These are phyloP conservation scores for Fagopyrum tataricum DNA, from an alignment of 148 eudicot genomes.

Conservation along the genomic window DNA sequence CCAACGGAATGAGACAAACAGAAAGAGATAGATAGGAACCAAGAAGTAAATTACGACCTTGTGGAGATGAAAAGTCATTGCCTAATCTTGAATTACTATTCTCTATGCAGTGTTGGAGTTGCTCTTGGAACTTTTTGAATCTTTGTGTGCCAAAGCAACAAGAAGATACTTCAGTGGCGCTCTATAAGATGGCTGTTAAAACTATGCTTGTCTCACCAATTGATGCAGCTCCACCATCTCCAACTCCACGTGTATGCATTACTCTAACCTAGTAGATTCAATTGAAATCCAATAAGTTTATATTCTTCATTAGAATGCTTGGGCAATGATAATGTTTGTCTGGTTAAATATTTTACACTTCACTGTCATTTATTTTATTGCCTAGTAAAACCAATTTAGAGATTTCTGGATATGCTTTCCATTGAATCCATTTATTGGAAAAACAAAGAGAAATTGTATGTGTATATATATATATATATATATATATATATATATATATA, in stretches of 20 bases:
- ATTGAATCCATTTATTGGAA: neutral
- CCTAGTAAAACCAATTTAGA: neutral
- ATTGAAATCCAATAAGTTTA: neutral
- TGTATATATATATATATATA: too few relatives aligned
- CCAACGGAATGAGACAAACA: neutral
- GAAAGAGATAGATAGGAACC: neutral
- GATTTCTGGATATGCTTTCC: neutral
- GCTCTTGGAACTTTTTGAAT: slow-evolving; percentile 67
- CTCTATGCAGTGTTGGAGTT: slow-evolving; percentile 40
- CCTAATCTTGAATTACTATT: neutral
- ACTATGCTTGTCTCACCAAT: slow-evolving; percentile 44
- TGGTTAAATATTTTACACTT: neutral
- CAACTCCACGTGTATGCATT: slow-evolving; percentile 51
- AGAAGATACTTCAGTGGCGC: slow-evolving; percentile 51
- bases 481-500: too few relatives aligned
- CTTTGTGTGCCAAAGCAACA: slow-evolving; percentile 47
- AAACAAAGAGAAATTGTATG: too few relatives aligned
- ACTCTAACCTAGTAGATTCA: neutral
- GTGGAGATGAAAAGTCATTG: slow-evolving; percentile 78
- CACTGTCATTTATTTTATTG: neutral
- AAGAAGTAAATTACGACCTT: slow-evolving; percentile 32
- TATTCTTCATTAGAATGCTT: neutral
- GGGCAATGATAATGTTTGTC: neutral
- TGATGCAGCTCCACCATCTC: slow-evolving; percentile 80
- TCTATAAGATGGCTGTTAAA: slow-evolving; percentile 64